A percentile compares a stretch with the other conserved stretches of the same genome.
Conservation (phyloP, 2,329 filamentous ascomycete species). For the Xylaria sp. region DNA sequence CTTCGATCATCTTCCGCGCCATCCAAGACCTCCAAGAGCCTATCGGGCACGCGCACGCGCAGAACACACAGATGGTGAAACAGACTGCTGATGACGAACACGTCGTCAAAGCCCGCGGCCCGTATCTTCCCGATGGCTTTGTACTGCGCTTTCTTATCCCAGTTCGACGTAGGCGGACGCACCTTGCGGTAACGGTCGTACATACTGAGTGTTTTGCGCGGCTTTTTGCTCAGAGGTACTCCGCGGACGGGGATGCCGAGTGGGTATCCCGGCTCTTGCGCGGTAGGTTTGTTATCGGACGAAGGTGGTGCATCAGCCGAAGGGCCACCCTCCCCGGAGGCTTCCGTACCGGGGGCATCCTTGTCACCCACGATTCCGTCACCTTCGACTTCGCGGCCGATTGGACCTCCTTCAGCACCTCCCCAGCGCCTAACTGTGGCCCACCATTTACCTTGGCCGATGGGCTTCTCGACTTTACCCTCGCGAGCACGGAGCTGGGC, state of each 20-base stretch:
- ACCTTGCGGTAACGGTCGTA: conserved; percentile 74
- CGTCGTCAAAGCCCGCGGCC: conserved; percentile 65
- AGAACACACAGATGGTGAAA: conserved; percentile 71
- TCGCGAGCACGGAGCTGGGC: conserved; percentile 72
- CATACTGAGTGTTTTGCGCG: conserved; percentile 65
- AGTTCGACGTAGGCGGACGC: conserved; percentile 64
- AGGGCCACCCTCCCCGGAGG: not conserved
- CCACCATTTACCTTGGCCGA: conserved; percentile 72
- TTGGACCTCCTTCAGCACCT: conserved; percentile 69
- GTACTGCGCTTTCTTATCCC: conserved; percentile 70
- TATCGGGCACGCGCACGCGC: conserved; percentile 66
- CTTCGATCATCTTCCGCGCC: conserved; percentile 52
- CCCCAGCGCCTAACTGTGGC: conserved; percentile 69
- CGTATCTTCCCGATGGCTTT: conserved; percentile 63
- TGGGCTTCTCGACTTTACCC: conserved; percentile 63
- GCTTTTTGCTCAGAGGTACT: conserved; percentile 56
- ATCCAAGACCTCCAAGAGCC: conserved; percentile 63
- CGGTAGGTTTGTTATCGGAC: not conserved
- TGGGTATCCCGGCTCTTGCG: conserved; percentile 18
- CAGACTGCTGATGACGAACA: conserved; percentile 69
- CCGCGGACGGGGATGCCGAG: conserved; percentile 43
- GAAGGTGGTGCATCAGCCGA: conserved; percentile 11
- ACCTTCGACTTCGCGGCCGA: conserved; percentile 68
- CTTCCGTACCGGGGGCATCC: conserved; percentile 45
- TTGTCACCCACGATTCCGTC: conserved; percentile 59